Percentiles rank a stretch among this genome's conserved stretches.
These are phyloP conservation scores for Potentilla sterilis DNA, from an alignment of 306 rosid genomes.

Conservation along the genomic window DNA sequence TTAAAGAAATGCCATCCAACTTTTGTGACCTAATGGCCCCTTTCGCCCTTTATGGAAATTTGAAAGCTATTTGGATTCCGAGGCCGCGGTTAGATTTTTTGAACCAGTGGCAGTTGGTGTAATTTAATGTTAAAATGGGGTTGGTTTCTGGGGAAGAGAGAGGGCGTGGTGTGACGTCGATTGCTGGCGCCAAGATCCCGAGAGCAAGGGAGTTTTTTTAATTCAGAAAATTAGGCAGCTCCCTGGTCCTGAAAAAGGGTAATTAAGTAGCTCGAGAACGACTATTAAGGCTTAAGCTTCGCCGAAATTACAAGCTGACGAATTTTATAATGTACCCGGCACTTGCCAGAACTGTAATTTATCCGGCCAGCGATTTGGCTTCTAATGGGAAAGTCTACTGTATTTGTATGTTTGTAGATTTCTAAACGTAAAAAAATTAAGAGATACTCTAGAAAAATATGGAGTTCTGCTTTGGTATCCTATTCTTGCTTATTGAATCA, in stretches of 20 bases:
- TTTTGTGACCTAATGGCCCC: slow-evolving; percentile 25
- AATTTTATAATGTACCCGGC: slow-evolving; percentile 9
- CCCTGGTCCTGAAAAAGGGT: neutral
- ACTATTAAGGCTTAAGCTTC: slow-evolving; percentile 54
- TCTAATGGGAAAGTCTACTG: too few relatives aligned
- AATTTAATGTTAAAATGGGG: neutral
- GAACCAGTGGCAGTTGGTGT: slow-evolving; percentile 21
- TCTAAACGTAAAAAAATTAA: too few relatives aligned
- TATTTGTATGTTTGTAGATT: too few relatives aligned
- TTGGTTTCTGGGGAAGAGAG: neutral
- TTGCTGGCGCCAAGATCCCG: slow-evolving; percentile 27
- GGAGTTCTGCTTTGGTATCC: too few relatives aligned
- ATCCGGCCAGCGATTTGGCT: neutral
- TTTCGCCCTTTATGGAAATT: slow-evolving; percentile 11
- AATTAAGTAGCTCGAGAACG: slow-evolving; percentile 46
- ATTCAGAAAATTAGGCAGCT: neutral
- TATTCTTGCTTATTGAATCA: too few relatives aligned
- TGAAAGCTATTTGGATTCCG: slow-evolving; percentile 19
- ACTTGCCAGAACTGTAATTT: neutral
- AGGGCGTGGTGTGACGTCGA: neutral
- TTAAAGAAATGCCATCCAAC: slow-evolving; percentile 31
- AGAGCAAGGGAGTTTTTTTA: slow-evolving; percentile 1
- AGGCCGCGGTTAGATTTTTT: slow-evolving; percentile 24
- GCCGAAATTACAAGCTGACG: slow-evolving; percentile 44
- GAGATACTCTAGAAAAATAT: too few relatives aligned